Base-by-base conservation (phyloP, 2,329 filamentous ascomycete genomes). In the Neophaeococcomyces mojaviensis region DNA sequence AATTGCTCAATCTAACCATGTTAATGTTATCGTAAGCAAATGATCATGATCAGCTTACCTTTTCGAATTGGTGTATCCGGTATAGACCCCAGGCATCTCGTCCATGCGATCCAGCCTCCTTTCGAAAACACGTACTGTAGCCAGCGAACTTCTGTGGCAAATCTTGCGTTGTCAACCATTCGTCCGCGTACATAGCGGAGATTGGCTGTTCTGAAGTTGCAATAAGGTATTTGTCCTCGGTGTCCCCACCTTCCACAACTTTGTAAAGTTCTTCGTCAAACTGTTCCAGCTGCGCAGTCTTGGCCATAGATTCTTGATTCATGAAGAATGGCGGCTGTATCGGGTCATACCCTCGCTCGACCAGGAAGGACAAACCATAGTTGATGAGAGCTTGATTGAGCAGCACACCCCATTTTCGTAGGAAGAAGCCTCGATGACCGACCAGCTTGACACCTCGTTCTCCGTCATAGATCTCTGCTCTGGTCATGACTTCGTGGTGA, bases 191-290 rank as follows among this genome's bases (percentile, higher is more conserved):
- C 61, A 92, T 81, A 18, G 88, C 88, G 20, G 88, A 95, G 61
- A 98, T 82, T 16, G 92, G 92, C 67, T 98, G 92, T 66, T 98
- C 92, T 22, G 86, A 92, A 49, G 88, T 95, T 12, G 87, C 87
- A 60, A 84, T 84, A 31, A 81, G 67, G 61, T 81, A 82, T 71
- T 96, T 96, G 70, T 97, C 92, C 41, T 85, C 87, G 58, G 87
- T 79, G 58, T 94, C 88, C 49, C 87, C 86, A 63, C 85, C 84
- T 55, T 90, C 81, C 19, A 76, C 76, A 46, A 98, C 90, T 71
- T 97, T 97, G 77, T 98, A 98, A 42, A 98, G 73, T 67, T 97
- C 90, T 65, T 97, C 92, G 61, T 98, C 92, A 61, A 98, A 98
- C 61, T 96, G 86, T 57, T 92, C 88, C 20, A 98, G 80, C 69